A percentile compares a stretch with the other conserved stretches of the same genome.
Conservation (phyloP, 1,284 basidiomycete genomes). For the Vanrija humicola region DNA sequence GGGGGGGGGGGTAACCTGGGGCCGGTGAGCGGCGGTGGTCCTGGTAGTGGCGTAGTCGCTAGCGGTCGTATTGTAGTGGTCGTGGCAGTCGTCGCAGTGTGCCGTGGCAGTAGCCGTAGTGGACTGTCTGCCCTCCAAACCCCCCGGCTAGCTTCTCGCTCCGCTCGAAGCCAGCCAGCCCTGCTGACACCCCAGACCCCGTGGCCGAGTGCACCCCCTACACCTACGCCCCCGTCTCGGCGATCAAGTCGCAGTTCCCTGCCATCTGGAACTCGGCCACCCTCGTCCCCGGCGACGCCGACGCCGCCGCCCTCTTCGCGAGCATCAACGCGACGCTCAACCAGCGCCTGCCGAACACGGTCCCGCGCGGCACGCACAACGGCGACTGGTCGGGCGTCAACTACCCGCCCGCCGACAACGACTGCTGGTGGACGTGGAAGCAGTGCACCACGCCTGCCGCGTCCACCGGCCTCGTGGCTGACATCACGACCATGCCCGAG, state of each 20-base stretch:
- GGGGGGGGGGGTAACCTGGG: no score
- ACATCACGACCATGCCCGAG: slow-evolving; percentile 48
- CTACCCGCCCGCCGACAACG: slow-evolving; percentile 34
- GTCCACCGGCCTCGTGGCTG: slow-evolving; percentile 29
- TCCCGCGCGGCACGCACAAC: slow-evolving; percentile 38
- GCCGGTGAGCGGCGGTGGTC: no score
- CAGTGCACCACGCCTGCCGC: slow-evolving; percentile 40
- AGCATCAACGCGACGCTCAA: slow-evolving; percentile 41
- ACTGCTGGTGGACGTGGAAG: slow-evolving; percentile 49
- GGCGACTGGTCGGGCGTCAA: slow-evolving; percentile 37
- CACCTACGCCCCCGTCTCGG: slow-evolving; percentile 30
- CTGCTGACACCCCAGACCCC: slow-evolving; percentile 15
- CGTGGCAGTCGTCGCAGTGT: no score
- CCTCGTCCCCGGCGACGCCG: slow-evolving; percentile 44
- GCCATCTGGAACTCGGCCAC: slow-evolving; percentile 44
- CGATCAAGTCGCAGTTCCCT: slow-evolving; percentile 33
- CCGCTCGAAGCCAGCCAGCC: no score
- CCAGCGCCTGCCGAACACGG: slow-evolving; percentile 32
- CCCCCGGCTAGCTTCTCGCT: no score
- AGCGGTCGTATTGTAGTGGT: no score
- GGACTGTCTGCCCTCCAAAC: no score
- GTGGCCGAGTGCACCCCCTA: slow-evolving; percentile 30
- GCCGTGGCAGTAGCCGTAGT: no score
- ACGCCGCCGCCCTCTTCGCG: slow-evolving; percentile 38
- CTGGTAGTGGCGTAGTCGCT: no score